Base-by-base conservation (phyloP, 23 red algal species). In the Gracilaria vermiculophylla region DNA sequence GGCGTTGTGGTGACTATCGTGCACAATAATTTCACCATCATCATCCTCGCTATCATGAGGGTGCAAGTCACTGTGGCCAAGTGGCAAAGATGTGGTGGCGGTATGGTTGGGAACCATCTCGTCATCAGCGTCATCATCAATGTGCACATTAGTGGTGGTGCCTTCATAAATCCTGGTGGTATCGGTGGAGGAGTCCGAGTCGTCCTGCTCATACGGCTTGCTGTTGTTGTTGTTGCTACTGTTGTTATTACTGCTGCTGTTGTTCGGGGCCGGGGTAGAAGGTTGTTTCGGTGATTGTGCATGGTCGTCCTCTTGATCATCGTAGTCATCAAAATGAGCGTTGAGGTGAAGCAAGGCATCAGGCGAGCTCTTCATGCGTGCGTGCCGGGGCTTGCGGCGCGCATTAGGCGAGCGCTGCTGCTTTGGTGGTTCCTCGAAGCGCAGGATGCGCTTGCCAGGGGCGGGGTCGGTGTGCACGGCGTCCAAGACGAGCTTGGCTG, bases 261-360 rank as follows among this genome's bases (percentile, higher is more conserved):
- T 64, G 13, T 25, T 42, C 64, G 40, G 67, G 8, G 67, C 24
- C 36, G 67, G 67, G 17, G 67, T 73, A 20, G 17, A 62, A 64
- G 65, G 54, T 35, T 64, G 61, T 57, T 86, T 70, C 9, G 61
- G 35, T 14, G 66, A 73, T 40, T 86, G 53, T 17, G 64, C 81
- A n/a, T n/a, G n/a, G 0, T 86, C 81, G 2, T 16, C 34, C 24
- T 86, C 81, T n/a, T n/a, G n/a, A 14, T 88, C 84, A 13, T 41
- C 34, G 12, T 77, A 73, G 42, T 77, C 84, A 77, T 88, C 69
- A 53, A 85, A 85, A 64, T 78, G 84, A 5, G 66, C 67, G 33
- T 88, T 88, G 43, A 88, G 69, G 44, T 88, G 84, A 27, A 88
- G 58, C 36, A 88, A 47, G 34, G 84, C 84, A 88, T 88, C 84